Evolutionary conservation across 805 yeast species (phyloP).

Genomic region (Tetrapisispora arboricola): DNA sequence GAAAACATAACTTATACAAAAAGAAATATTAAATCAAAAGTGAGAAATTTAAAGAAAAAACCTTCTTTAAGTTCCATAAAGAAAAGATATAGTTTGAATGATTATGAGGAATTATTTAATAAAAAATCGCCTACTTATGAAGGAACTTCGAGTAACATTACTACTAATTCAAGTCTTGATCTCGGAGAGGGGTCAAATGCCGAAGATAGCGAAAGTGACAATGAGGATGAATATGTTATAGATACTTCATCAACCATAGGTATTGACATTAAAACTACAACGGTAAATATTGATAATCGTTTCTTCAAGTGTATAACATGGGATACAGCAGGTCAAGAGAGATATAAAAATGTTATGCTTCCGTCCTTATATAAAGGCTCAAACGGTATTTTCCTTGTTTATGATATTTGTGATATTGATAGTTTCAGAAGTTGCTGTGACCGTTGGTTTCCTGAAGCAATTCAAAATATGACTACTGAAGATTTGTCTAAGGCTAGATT

Average conservation of each 20-base stretch:
- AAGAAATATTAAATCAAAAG: slow-evolving; percentile 2
- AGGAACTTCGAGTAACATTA: neutral
- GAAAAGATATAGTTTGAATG: slow-evolving; percentile 27
- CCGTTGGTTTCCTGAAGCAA: slow-evolving; percentile 36
- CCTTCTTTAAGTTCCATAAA: slow-evolving; percentile 5
- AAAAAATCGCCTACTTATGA: slow-evolving; percentile 7
- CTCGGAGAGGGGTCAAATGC: neutral
- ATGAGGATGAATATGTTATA: slow-evolving; percentile 25
- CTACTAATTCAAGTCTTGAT: neutral
- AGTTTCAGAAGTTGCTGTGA: slow-evolving; percentile 31
- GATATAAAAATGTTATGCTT: slow-evolving; percentile 36
- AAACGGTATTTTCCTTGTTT: slow-evolving; percentile 35
- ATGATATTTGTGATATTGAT: slow-evolving; percentile 33
- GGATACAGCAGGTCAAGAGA: slow-evolving; percentile 46
- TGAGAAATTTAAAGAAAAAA: neutral
- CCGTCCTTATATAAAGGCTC: slow-evolving; percentile 39
- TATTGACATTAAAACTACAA: slow-evolving; percentile 36
- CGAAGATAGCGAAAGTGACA: slow-evolving; percentile 3
- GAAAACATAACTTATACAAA: neutral
- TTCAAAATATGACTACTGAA: slow-evolving; percentile 24
- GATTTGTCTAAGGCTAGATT: slow-evolving; percentile 28
- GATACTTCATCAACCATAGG: slow-evolving; percentile 37
- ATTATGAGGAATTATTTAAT: slow-evolving; percentile 25
- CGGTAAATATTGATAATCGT: slow-evolving; percentile 35
- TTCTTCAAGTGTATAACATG: slow-evolving; percentile 37